Conservation (phyloP, 495 filamentous ascomycete genomes). For the Trichodelitschia bisporula region DNA sequence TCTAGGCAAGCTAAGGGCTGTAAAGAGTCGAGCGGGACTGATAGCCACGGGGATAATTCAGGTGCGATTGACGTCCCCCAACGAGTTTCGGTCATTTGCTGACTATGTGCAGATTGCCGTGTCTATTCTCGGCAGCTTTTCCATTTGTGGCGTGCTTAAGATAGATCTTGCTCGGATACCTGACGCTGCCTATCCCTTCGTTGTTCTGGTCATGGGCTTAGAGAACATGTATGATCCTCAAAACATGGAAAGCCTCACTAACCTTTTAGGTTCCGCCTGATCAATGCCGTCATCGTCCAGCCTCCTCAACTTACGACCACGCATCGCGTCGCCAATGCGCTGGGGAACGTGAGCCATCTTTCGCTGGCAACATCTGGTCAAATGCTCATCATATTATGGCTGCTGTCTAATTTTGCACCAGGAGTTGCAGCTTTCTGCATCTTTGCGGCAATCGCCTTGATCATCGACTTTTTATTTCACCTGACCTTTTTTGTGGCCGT, state of each 20-base stretch:
- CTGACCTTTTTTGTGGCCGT: conserved; percentile 50
- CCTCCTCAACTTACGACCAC: conserved; percentile 33
- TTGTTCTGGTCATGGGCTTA: conserved; percentile 43
- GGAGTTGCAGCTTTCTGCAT: conserved; percentile 42
- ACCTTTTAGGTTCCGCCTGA: conserved; percentile 26
- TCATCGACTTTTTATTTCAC: conserved; percentile 45
- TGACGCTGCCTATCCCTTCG: conserved; percentile 34
- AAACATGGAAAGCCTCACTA: conserved; percentile 1
- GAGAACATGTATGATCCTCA: conserved; percentile 31
- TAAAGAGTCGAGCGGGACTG: conserved; percentile 43
- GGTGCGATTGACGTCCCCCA: conserved; percentile 9
- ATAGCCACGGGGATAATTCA: conserved; percentile 36
- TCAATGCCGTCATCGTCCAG: conserved; percentile 41
- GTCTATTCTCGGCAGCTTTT: conserved; percentile 27
- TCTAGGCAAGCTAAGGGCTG: conserved; percentile 32
- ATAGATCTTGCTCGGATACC: conserved; percentile 18
- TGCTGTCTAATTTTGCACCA: conserved; percentile 30
- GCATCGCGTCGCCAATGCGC: conserved; percentile 34
- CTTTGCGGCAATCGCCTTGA: conserved; percentile 40
- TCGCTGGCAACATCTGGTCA: conserved; percentile 32
- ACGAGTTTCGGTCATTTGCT: conserved; percentile 1
- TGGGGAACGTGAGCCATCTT: conserved; percentile 42
- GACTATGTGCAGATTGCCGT: conserved; percentile 25
- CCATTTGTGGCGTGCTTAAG: conserved; percentile 16
- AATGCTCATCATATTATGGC: conserved; percentile 30